A percentile compares a stretch with the other conserved stretches of the same genome.
phyloP scores from a whole-genome alignment of 495 filamentous ascomycete genomes.

The Penicillium roqueforti region DNA sequence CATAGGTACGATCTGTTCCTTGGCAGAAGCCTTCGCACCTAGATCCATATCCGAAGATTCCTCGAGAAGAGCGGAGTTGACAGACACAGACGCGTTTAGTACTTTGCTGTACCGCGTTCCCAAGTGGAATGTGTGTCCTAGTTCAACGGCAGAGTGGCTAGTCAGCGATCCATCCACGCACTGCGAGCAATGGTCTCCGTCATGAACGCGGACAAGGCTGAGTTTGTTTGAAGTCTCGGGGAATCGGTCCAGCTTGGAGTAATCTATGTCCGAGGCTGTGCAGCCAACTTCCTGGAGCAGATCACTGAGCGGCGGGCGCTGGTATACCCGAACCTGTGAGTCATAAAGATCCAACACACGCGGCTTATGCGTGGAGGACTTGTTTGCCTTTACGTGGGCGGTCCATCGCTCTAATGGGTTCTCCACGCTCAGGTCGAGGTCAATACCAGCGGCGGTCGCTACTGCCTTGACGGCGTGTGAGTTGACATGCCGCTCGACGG shows the following conservation, averaged over 20 bases:
- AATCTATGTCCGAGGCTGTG: constrained; percentile 33
- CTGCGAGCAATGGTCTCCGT: constrained; percentile 67
- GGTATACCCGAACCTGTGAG: constrained; percentile 41
- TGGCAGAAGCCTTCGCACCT: constrained; percentile 12
- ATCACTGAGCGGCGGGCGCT: constrained; percentile 42
- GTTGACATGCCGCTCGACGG: constrained; percentile 57
- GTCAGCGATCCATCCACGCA: constrained; percentile 62
- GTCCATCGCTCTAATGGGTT: constrained; percentile 56
- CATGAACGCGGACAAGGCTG: constrained; percentile 58
- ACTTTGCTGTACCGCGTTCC: constrained; percentile 82
- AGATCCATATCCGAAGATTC: constrained; percentile 12
- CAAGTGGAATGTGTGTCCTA: constrained; percentile 93
- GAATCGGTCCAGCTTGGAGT: constrained; percentile 40
- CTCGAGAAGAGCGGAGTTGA: constrained; percentile 27
- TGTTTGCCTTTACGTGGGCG: constrained; percentile 34
- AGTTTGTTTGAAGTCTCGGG: constrained; percentile 36
- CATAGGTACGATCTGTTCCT: constrained; percentile 49
- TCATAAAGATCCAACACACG: constrained; percentile 43
- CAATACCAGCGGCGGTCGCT: constrained; percentile 51
- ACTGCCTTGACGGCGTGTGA: constrained; percentile 64
- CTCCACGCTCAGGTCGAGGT: constrained; percentile 67
- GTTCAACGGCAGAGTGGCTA: constrained; percentile 71
- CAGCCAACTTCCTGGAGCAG: constrained; percentile 30
- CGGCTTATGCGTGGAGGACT: constrained; percentile 19
- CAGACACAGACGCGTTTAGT: constrained; percentile 57